These are phyloP conservation scores for Otatea glauca DNA, from an alignment of 176 grass and related monocot genomes.

Conservation along the genomic window DNA sequence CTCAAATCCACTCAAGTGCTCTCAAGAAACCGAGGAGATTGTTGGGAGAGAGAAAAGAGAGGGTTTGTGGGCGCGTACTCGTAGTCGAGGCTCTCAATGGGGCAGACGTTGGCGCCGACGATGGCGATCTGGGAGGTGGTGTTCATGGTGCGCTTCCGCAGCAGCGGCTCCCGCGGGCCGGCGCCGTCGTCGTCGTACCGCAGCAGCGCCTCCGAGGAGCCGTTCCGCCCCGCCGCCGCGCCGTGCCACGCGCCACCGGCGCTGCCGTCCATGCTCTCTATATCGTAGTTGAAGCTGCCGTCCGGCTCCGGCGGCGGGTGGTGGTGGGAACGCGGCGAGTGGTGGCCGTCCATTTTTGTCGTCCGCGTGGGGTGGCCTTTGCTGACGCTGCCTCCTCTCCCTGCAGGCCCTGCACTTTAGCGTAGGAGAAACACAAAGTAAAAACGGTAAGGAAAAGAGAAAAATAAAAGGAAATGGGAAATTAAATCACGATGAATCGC, in stretches of 20 bases:
- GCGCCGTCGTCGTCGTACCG: constrained; percentile 46
- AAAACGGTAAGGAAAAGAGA: neutral
- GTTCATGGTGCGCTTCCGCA: constrained; percentile 75
- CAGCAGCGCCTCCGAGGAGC: constrained; percentile 47
- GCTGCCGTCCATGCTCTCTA: constrained; percentile 64
- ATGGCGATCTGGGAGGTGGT: constrained; percentile 94
- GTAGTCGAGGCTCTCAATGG: constrained; percentile 89
- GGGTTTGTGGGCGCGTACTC: constrained; percentile 53
- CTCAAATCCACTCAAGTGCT: neutral
- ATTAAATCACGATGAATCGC: neutral
- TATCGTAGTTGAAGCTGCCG: constrained; percentile 66
- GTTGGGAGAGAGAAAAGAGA: neutral
- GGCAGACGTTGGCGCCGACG: constrained; percentile 81
- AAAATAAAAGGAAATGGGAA: neutral
- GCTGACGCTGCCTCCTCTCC: neutral
- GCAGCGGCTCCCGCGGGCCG: constrained; percentile 57
- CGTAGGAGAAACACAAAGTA: neutral
- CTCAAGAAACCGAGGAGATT: neutral
- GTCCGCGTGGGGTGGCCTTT: neutral
- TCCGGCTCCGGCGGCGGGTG: constrained; percentile 24
- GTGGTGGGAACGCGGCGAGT: constrained; percentile 28
- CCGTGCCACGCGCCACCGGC: constrained; percentile 34
- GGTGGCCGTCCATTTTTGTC: constrained; percentile 50
- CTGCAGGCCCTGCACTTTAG: constrained; percentile 21
- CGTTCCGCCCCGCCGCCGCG: constrained; percentile 38